These are phyloP conservation scores for Lentinus polychrous DNA, from an alignment of 1,284 basidiomycete species.

Conservation along the genomic window DNA sequence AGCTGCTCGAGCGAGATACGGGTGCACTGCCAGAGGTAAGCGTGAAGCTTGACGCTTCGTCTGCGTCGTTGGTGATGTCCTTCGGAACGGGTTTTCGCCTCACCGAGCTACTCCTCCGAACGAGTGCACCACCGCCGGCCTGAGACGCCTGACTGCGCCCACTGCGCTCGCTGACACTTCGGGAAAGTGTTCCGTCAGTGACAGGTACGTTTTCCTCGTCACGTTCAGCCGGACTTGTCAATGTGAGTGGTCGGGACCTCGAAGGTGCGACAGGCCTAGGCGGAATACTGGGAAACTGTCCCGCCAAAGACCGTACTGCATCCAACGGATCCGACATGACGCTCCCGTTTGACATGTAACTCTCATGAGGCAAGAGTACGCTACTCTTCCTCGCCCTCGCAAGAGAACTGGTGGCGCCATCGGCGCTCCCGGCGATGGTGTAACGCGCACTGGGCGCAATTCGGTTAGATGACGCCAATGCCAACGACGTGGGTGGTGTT, in stretches of 20 bases:
- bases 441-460: background rate
- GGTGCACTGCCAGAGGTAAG: background rate
- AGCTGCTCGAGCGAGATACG: background rate
- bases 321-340: background rate
- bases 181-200: background rate
- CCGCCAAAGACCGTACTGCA: background rate
- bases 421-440: slow-evolving; percentile 1
- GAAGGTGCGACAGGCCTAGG: background rate
- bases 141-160: background rate
- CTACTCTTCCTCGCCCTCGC: slow-evolving; percentile 2
- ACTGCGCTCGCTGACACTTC: background rate
- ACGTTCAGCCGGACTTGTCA: background rate
- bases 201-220: background rate
- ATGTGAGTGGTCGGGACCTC: background rate
- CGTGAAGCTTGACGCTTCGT: background rate
- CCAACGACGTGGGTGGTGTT: too few relatives aligned
- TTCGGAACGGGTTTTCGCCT: slow-evolving; percentile 16
- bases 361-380: background rate
- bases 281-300: slow-evolving; percentile 6
- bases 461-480: too few relatives aligned
- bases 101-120: slow-evolving; percentile 13
- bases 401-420: background rate
- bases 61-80: background rate
- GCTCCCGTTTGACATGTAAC: background rate
- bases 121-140: slow-evolving; percentile 5